phyloP scores from a whole-genome alignment of 148 eudicot genomes.

The Rhododendron henanense region DNA sequence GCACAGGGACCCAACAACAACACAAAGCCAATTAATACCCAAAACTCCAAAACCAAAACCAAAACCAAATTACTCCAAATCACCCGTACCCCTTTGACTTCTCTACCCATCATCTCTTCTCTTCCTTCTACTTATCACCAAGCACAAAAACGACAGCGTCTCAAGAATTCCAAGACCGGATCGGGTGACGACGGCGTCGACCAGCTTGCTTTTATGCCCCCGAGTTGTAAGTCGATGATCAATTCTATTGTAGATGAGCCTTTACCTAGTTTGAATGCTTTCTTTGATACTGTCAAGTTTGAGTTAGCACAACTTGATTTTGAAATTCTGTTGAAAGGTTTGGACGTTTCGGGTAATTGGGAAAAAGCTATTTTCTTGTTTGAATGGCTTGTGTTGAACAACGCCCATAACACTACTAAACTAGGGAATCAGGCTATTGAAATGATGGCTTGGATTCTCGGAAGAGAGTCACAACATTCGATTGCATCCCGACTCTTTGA shows the following conservation, averaged over 20 bases:
- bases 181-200: conserved; percentile 27
- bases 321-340: conserved; percentile 55
- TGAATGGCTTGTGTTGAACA: conserved; percentile 63
- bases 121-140: conserved; percentile 9
- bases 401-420: conserved; percentile 16
- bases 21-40: not conserved
- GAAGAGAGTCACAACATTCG: conserved; percentile 75
- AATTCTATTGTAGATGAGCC: conserved; percentile 45
- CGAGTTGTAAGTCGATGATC: conserved; percentile 55
- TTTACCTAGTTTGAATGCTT: conserved; percentile 39
- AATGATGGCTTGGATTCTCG: conserved; percentile 65
- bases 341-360: conserved; percentile 67
- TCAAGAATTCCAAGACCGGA: not conserved
- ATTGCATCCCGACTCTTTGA: conserved; percentile 69
- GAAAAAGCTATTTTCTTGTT: conserved; percentile 59
- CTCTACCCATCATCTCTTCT: conserved; percentile 16
- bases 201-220: conserved; percentile 49
- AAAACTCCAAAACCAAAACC: conserved; percentile 35
- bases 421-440: conserved; percentile 58
- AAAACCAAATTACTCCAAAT: conserved; percentile 27
- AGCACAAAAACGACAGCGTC: not conserved
- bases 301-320: conserved; percentile 58
- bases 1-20: not conserved
- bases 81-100: conserved; percentile 32
- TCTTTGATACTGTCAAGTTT: conserved; percentile 40